Evolutionary conservation across 768 basidiomycete genomes (phyloP), one percentile per base, ranked within the genome.

Genomic region (Leccinellum albellum): DNA sequence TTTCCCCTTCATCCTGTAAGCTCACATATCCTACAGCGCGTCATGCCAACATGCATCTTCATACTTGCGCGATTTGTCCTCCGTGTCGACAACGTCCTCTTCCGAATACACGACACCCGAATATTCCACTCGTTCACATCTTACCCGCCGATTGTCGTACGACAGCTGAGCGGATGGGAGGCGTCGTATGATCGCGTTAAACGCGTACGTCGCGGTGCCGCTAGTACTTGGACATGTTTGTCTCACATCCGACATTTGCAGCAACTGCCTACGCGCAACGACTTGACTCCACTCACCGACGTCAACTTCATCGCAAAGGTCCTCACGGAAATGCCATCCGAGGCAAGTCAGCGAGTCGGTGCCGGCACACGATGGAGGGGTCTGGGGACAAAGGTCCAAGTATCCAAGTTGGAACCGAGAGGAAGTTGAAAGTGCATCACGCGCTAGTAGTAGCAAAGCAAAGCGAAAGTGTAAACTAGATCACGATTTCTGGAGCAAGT

Each of bases 41-140:
- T 99, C 44, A 99, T 98, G 95, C 94, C 95, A 3, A 88, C 87
- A 8, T 98, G 90, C 53, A 79, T 98, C 60, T 98, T 98, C 73
- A 83, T 98, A 61, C 84, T 99, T 9, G 79, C 85, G 2, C 85
- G 97, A 13, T 92, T 96, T 70, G 93, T 89, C n/a, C 79, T 99
- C 6, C 85, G 97, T 23, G 94, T 99, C 49, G 97, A 99, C 69
- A 83, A 88, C 54, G 96, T 99, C 46, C 83, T 98, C 49, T 98
- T 98, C 75, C 83, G 97, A 44, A 82, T 83, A 35, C 85, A 82
- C 63, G 97, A 99, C 66, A 94, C 94, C 0, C 81, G 97, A 42
- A 76, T 97, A 49, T 99, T 91, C 66, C 91, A 96, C 69, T 87
- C 88, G 0, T 93, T 98, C 61, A 68, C 79, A 0, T 82, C 84